Evolutionary conservation across 23 red algal species (phyloP), one percentile per base, ranked within the genome.

Genomic region (Gracilaria caudata): DNA sequence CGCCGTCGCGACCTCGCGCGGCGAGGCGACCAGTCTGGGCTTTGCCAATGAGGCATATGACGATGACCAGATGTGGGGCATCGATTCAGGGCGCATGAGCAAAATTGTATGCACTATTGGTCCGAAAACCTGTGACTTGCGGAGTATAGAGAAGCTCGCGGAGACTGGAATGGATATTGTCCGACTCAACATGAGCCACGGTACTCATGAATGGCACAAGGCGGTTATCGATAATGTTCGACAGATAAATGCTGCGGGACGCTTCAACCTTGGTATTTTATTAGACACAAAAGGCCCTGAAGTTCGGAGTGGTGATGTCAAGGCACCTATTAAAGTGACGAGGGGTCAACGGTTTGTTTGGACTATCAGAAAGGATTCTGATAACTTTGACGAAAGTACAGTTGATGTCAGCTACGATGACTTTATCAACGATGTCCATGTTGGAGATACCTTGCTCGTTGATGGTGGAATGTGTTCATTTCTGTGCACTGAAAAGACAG

Each of bases 31-130:
- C 70, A 75, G 70, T 49, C 51, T 80, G 35, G 51, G 51, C 0
- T 80, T 80, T 19, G 44, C 77, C 0, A 63, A 17, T 2, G 25
- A 63, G 44, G 24, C 77, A 1, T 57, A 51, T 25, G 51, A 80
- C 25, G 85, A 89, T 65, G 85, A 89, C 54, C 51, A 66, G 30
- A 35, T 89, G 43, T 89, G 85, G 85, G 74, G 53, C 49, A 49
- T 79, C 43, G 51, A 51, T 26, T 23, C 57, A 26, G 59, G 51
- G 74, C 92, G 92, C 7, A 75, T 81, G 88, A 89, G 82, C 51
- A 99, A 99, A 60, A 88, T 99, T 64, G 97, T 99, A 29, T 99
- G 97, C 75, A 99, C 97, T 20, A 89, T 99, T 34, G 97, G 97
- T 19, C 97, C 97, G 24, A 99, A 99, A 74, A 99, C 97, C 10